Evolutionary conservation across 306 rosid species (phyloP), one percentile per base, ranked within the genome.

Genomic region (Amphicarpaea edgeworthii): DNA sequence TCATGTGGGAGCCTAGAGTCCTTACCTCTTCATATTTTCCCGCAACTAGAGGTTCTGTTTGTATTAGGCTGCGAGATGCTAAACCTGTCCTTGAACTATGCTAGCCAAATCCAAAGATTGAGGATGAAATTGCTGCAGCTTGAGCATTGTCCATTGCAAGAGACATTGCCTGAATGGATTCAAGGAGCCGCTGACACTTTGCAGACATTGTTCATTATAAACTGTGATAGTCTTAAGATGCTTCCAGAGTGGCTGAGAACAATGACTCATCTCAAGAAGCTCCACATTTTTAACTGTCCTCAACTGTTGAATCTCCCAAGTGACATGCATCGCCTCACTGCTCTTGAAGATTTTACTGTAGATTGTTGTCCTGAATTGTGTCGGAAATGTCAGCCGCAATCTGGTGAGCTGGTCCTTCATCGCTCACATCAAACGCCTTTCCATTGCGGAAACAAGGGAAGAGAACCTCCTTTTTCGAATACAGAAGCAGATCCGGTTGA

Each of bases 161-260:
- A 5, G 8, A 23, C 42, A 50, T 11, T 63, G 10, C 72, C 79
- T 38, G 1, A 2, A 15, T 76, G 80, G 80, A 76, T 64, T 65
- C 10, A 10, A 76, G 21, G 30, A 23, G 11, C 43, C 0, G 0
- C 10, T 0, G 10, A 37, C 21, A 76, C 80, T 64, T 51, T 65
- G 17, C 73, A 76, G 50, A 76, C 45, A 0, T 38, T 76, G 54
- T 0, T 6, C 0, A 65, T 76, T 21, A 0, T 0, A 0, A 38
- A n/a, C 21, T 37, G 43, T 19, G n/a, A 55, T 15, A 40, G 5
- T 23, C 65, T 76, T n/a, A 5, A 76, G 30, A 21, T n/a, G 65
- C 65, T 64, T 50, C 80, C 55, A 24, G 28, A 24, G 28, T 24
- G 28, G 28, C 28, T 24, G 28, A 24, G 2, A 24, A 24, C 28